Base-by-base conservation (phyloP, 257 asterid species). In the Capsicum chinense region DNA sequence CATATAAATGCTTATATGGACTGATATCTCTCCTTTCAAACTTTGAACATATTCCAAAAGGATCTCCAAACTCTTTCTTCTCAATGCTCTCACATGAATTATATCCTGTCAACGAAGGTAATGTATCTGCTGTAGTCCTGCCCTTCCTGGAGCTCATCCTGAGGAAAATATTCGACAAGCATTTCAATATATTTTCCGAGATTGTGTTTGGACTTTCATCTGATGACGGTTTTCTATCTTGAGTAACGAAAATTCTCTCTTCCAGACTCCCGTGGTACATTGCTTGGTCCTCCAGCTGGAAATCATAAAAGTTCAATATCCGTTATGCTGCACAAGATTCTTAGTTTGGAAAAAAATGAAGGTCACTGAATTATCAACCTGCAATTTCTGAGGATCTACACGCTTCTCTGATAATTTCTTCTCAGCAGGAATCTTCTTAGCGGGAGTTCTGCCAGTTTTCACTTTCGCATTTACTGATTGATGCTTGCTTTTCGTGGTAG, bases 111-210 rank as follows among this genome's bases (percentile, higher is more conserved):
- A 81, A 57, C 50, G 94, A 88, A 87, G 93, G 88, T 11, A 91
- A 47, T 58, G 90, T 71, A 80, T 93, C 96, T 67, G 86, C 79
- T 16, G 83, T 85, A 79, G 88, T 91, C 86, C 89, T 86, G 67
- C 88, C 86, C 82, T 83, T 94, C 68, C 82, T 88, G 19, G 97
- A 89, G 88, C 91, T 93, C 95, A 94, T 88, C 88, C 95, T 90
- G 88, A 91, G 56, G 87, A 92, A 93, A 21, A 95, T 89, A 79
- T 85, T 90, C 85, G 86, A 88, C 39, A 95, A 89, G 87, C 99
- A 95, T 90, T 92, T 94, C 90, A 95, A 64, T 82, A 92, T 91
- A 88, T 85, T 89, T 91, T 94, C 99, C 0, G 99, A 95, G 66
- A 95, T 87, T 87, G 89, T 89, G 76, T 94, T 95, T 58, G 97